Evolutionary conservation across 306 rosid species (phyloP).

Genomic region (Lagenaria siceraria): DNA sequence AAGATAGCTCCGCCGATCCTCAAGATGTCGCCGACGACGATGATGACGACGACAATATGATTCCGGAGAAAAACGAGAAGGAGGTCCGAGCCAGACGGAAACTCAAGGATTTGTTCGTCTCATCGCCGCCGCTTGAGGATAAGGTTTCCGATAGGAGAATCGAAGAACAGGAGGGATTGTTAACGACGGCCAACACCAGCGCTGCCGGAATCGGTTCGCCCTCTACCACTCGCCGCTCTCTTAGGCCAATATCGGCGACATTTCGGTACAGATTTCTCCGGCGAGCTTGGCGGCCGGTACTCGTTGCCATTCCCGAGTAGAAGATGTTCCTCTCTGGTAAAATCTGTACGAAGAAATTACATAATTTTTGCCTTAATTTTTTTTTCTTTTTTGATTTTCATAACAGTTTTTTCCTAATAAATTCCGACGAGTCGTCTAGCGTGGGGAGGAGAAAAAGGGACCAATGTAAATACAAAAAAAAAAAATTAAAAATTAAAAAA

Average conservation of each 20-base stretch:
- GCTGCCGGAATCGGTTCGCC: conserved; percentile 7
- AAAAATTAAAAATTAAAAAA: neutral
- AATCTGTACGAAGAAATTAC: conserved; percentile 24
- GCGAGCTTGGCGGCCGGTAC: conserved; percentile 80
- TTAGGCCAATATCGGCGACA: conserved; percentile 51
- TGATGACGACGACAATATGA: neutral
- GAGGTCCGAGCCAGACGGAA: conserved; percentile 48
- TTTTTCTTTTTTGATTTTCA: neutral
- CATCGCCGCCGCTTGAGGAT: conserved; percentile 46
- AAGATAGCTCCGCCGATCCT: conserved; percentile 12
- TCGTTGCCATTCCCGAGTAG: conserved; percentile 72
- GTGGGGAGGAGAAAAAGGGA: neutral
- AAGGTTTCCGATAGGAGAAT: conserved; percentile 22
- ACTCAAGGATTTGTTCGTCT: conserved; percentile 61
- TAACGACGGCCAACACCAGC: conserved; percentile 7
- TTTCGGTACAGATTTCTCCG: conserved; percentile 62
- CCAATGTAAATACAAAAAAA: neutral
- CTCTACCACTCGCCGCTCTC: conserved; percentile 18
- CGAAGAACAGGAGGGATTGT: conserved; percentile 15
- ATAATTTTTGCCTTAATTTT: neutral
- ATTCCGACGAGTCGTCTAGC: neutral
- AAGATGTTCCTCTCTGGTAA: neutral
- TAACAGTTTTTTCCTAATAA: neutral
- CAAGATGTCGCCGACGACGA: conserved; percentile 15
- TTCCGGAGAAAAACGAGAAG: conserved; percentile 18